Evolutionary conservation across 192 early-diverging fungal species (phyloP).

Genomic region (Haplosporangium gracile): DNA sequence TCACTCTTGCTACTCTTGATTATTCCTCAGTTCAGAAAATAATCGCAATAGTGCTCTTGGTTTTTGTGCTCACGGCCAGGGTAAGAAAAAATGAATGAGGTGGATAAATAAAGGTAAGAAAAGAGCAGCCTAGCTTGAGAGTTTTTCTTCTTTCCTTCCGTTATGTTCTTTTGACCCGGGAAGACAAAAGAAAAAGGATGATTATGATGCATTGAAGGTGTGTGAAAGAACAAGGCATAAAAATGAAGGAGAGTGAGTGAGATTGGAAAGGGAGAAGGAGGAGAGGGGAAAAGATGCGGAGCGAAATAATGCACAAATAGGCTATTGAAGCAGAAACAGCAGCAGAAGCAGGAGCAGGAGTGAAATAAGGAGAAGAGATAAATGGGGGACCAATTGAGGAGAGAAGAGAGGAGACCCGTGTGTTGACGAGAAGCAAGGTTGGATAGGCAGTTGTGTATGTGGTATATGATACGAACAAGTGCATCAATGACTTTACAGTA

Average conservation of each 20-base stretch:
- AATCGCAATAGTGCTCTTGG: neutral
- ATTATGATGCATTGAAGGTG: too few species aligned
- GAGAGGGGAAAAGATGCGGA: neutral
- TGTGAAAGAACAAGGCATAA: too few species aligned
- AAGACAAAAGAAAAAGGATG: too few species aligned
- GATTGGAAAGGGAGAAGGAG: neutral
- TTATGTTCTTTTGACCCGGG: neutral
- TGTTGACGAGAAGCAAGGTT: neutral
- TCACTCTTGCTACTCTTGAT: neutral
- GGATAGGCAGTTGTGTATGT: neutral
- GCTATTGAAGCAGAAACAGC: too few species aligned
- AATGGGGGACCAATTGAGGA: neutral
- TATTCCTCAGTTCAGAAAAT: neutral
- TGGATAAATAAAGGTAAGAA: neutral
- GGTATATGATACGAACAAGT: neutral
- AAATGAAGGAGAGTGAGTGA: neutral
- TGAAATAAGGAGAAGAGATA: neutral
- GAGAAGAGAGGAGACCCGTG: neutral
- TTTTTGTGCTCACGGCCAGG: neutral
- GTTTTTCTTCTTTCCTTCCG: neutral
- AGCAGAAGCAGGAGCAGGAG: neutral
- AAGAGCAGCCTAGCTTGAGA: neutral
- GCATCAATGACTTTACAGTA: neutral
- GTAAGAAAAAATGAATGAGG: neutral
- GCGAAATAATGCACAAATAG: neutral